A percentile compares a stretch with the other conserved stretches of the same genome.
Evolutionary conservation across 2,329 filamentous ascomycete species (phyloP).

Genomic region (Pestalotiopsis sp.): DNA sequence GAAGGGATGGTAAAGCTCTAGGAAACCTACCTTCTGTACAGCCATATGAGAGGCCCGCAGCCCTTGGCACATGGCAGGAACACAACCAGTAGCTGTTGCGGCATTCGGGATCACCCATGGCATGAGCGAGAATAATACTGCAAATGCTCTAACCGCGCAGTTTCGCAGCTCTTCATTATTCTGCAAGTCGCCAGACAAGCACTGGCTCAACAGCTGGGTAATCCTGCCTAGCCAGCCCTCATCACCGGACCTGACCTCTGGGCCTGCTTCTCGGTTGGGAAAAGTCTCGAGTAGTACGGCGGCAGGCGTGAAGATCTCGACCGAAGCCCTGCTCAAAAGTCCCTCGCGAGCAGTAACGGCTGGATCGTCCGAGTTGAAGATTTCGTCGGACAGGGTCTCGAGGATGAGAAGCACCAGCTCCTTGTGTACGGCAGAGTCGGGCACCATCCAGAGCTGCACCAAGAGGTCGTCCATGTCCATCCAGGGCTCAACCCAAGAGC

Average conservation of each 20-base stretch:
- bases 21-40: constrained; percentile 68
- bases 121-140: constrained; percentile 77
- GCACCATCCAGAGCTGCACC: constrained; percentile 78
- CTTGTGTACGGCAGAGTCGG: constrained; percentile 67
- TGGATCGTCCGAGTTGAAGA: constrained; percentile 89
- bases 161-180: constrained; percentile 68
- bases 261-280: constrained; percentile 69
- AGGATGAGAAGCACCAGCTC: constrained; percentile 87
- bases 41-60: constrained; percentile 71
- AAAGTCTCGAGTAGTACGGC: constrained; percentile 75
- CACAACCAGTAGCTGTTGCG: constrained; percentile 70
- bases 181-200: constrained; percentile 66
- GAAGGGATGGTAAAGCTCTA: background rate
- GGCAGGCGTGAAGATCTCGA: constrained; percentile 89
- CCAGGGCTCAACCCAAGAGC: constrained; percentile 92
- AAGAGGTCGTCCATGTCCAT: constrained; percentile 89
- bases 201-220: constrained; percentile 73
- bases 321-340: constrained; percentile 83
- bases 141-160: constrained; percentile 76
- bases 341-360: constrained; percentile 82
- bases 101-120: constrained; percentile 88
- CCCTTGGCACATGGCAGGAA: constrained; percentile 71
- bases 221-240: constrained; percentile 89
- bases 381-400: constrained; percentile 90
- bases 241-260: constrained; percentile 73